phyloP scores from a whole-genome alignment of 2,329 filamentous ascomycete genomes.

The Diaporthe amygdali region DNA sequence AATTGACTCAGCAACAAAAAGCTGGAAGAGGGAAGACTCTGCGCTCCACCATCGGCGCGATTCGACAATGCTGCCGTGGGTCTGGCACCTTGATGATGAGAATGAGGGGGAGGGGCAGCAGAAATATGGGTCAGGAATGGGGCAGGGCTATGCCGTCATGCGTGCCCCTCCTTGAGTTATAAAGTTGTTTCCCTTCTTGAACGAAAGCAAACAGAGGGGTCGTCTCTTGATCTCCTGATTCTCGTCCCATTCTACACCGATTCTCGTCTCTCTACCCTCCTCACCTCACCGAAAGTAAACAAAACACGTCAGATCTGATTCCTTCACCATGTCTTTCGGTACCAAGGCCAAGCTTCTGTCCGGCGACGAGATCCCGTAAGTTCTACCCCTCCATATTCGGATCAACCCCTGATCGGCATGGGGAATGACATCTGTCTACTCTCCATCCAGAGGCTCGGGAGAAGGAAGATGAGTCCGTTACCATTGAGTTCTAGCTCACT shows the following conservation, averaged over 20 bases:
- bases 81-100: neutral
- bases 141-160: conserved; percentile 17
- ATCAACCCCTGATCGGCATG: neutral
- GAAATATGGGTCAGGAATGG: neutral
- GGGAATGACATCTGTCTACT: neutral
- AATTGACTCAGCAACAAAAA: neutral
- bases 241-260: neutral
- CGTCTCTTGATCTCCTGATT: neutral
- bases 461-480: neutral
- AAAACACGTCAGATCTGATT: neutral
- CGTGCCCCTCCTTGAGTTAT: conserved; percentile 20
- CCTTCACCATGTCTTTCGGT: conserved; percentile 56
- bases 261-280: neutral
- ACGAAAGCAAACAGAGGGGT: conserved; percentile 2
- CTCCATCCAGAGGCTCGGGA: neutral
- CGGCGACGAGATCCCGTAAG: conserved; percentile 66
- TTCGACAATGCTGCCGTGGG: neutral
- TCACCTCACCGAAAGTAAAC: neutral
- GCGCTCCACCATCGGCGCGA: conserved; percentile 8
- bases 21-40: neutral
- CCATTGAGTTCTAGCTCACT: neutral
- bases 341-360: conserved; percentile 64
- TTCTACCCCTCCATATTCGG: conserved; percentile 31
- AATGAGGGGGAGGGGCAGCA: conserved; percentile 22
- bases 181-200: conserved; percentile 9